Evolutionary conservation across 192 early-diverging fungal genomes (phyloP), one percentile per base, ranked within the genome.

Genomic region (Umbelopsis sp.): DNA sequence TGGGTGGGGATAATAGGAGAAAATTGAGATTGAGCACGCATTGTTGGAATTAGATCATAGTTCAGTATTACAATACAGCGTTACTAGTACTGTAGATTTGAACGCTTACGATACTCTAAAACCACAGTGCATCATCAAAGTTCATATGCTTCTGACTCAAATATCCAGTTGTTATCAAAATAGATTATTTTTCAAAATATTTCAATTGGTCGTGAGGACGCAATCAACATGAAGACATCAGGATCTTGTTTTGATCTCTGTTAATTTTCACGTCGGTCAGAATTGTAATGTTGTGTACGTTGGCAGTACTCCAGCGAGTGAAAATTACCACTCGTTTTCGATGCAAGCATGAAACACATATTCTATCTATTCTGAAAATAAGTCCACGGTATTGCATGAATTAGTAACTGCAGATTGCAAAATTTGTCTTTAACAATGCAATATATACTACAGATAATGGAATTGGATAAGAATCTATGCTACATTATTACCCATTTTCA

Each of bases 31-130:
- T 29, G 56, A 31, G 20, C 56, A 41, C 0, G 38, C 38, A 62
- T 62, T 34, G 56, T 62, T 62, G 56, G 56, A 62, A 62, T 62
- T 62, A 62, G 31, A 62, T 62, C 56, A 62, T 62, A n/a, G 31
- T 32, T 62, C 56, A 62, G 56, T 34, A 62, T 34, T 29, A 62
- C 56, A 29, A 32, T 62, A 62, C 12, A 34, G 17, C 4, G 38
- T 41, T 41, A 41, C 38, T 6, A 11, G 32, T 4, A 17, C 56
- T 29, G 56, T n/a, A 34, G 31, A 62, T 34, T 34, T 34, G 26
- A 34, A 2, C 31, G 12, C 38, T 29, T 29, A 36, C 17, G 31
- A 49, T 62, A 29, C 56, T 62, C 14, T 62, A 62, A 34, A 62
- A 34, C 12, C 12, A 62, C 31, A 16, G 29, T 16, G 17, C 11